Base-by-base conservation (phyloP, 805 yeast species). In the Kazachstania kunashirensis region DNA sequence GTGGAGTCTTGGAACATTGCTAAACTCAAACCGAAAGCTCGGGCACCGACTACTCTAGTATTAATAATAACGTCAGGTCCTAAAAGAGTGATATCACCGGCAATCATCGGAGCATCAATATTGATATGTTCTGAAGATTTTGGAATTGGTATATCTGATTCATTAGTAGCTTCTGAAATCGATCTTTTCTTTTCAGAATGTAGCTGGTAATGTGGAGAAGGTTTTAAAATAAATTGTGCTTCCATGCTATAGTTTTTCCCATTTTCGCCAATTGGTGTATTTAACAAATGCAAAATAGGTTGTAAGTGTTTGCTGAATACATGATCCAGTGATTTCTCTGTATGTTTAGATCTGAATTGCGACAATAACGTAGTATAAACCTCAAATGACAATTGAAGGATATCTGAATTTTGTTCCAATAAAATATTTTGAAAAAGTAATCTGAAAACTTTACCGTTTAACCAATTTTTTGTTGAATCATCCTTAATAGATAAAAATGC, bases 251-350 rank as follows among this genome's bases (percentile, higher is more conserved):
- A 92, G 48, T 79, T 83, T 55, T 80, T 83, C 45, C 97, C 77
- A 4, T 95, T 82, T 38, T 86, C 77, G 42, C 99, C 98, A 40
- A 92, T 82, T 3, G 99, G 99, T 0, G 97, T 89, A 79, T 84
- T 79, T 31, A 85, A 53, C 30, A 92, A 64, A 12, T 77, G 71
- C 36, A 81, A 60, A 41, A 79, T 64, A 6, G 85, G 80, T 32
- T 63, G 65, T 33, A 74, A 62, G 50, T 83, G 88, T 4, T 65
- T 62, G 3, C 64, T 57, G 44, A 85, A 74, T 2, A 75, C 56
- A 2, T 58, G 63, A 32, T 77, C 82, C 43, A 81, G 57, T 2
- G 63, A 45, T 10, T 67, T 55, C n/a, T 59, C 64, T 3, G 56
- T 47, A 25, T 55, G 57, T 21, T 52, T 52, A 5, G 53, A 41